phyloP scores from a whole-genome alignment of 768 basidiomycete species.

The Amyloporia xantha region DNA sequence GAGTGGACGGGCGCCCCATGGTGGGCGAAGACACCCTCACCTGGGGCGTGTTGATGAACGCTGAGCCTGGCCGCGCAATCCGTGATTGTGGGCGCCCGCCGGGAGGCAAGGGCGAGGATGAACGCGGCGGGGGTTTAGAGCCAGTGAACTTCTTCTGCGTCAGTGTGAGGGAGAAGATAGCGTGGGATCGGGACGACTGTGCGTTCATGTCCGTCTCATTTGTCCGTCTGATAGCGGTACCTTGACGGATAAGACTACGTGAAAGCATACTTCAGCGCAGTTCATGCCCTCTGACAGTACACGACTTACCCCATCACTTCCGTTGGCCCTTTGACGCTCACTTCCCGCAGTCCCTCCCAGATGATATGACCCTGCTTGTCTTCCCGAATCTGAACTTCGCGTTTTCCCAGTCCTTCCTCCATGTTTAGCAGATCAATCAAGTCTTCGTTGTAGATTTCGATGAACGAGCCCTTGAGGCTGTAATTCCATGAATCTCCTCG shows the following conservation, averaged over 20 bases:
- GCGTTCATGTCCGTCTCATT: slow-evolving; percentile 99
- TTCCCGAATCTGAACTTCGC: slow-evolving; percentile 93
- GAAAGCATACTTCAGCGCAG: background rate
- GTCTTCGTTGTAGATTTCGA: slow-evolving; percentile 99
- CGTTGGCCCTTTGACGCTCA: slow-evolving; percentile 70
- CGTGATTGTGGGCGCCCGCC: slow-evolving; percentile 72
- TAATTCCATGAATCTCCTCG: slow-evolving; percentile 72
- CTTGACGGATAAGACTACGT: slow-evolving; percentile 75
- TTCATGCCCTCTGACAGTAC: background rate
- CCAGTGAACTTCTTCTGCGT: slow-evolving; percentile 86
- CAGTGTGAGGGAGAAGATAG: slow-evolving; percentile 94
- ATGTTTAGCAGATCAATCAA: slow-evolving; percentile 87
- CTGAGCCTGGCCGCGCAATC: slow-evolving; percentile 76
- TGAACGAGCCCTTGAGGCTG: slow-evolving; percentile 82
- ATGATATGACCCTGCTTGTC: slow-evolving; percentile 96
- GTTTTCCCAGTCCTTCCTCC: slow-evolving; percentile 63
- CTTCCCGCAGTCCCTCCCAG: slow-evolving; percentile 93
- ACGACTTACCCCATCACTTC: slow-evolving; percentile 96
- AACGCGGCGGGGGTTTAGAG: slow-evolving; percentile 59
- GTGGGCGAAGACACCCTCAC: slow-evolving; percentile 70
- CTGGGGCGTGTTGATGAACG: slow-evolving; percentile 42
- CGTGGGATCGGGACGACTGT: slow-evolving; percentile 95
- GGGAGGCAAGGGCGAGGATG: slow-evolving; percentile 70
- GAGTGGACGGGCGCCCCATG: slow-evolving; percentile 70
- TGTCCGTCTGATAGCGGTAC: slow-evolving; percentile 85